phyloP scores from a whole-genome alignment of 768 basidiomycete genomes.

The Mycena maculata region DNA sequence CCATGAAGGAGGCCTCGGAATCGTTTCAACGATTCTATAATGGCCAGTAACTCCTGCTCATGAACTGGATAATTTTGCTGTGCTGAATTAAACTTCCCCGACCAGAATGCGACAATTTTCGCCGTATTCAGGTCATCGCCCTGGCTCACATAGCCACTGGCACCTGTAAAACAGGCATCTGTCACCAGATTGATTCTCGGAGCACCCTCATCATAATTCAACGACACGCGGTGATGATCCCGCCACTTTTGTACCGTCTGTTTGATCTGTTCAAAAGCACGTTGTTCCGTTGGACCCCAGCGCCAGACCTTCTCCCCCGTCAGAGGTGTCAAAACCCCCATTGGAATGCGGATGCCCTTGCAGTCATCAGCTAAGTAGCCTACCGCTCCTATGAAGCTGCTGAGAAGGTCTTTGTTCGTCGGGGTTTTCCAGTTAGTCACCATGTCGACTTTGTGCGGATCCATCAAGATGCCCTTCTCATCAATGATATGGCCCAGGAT shows the following conservation, averaged over 20 bases:
- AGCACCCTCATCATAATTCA: constrained; percentile 34
- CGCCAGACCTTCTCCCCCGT: constrained; percentile 40
- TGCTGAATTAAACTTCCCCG: constrained; percentile 48
- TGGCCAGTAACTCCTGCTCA: constrained; percentile 52
- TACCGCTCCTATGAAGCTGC: constrained; percentile 47
- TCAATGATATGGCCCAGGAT: constrained; percentile 49
- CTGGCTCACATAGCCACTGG: constrained; percentile 44
- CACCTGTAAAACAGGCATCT: constrained; percentile 46
- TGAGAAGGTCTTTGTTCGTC: constrained; percentile 47
- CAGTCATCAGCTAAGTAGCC: constrained; percentile 51
- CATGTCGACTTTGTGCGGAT: constrained; percentile 55
- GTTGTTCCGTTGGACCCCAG: constrained; percentile 44
- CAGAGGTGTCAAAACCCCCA: constrained; percentile 46
- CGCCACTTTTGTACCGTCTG: constrained; percentile 24
- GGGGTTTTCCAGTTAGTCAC: constrained; percentile 52
- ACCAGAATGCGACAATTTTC: constrained; percentile 47
- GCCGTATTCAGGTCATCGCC: constrained; percentile 42
- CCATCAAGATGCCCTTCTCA: constrained; percentile 54
- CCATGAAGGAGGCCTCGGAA: constrained; percentile 48
- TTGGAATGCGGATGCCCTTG: constrained; percentile 48
- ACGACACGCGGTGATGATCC: constrained; percentile 40
- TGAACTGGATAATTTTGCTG: no score
- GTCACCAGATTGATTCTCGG: constrained; percentile 45
- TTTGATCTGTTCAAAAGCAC: constrained; percentile 53
- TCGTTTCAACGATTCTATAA: constrained; percentile 48